Conservation (phyloP, 2,329 filamentous ascomycete species). For the Phyllosticta citrichinensis region DNA sequence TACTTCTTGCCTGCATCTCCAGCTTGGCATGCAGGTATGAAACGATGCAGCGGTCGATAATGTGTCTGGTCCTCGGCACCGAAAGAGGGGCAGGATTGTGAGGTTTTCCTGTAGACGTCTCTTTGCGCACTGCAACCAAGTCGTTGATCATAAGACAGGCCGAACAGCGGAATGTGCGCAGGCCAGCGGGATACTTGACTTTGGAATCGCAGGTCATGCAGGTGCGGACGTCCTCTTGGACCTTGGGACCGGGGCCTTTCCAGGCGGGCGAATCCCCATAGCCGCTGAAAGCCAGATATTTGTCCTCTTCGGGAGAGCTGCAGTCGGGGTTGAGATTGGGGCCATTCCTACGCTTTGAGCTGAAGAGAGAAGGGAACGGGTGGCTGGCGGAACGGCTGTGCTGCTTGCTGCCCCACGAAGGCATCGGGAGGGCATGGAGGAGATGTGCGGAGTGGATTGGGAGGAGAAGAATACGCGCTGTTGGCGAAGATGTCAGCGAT, state of each 20-base stretch:
- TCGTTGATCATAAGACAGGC: constrained; percentile 82
- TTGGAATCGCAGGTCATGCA: constrained; percentile 81
- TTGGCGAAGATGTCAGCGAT: constrained; percentile 3
- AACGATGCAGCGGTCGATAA: constrained; percentile 47
- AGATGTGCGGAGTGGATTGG: background rate
- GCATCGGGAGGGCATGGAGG: constrained; percentile 10
- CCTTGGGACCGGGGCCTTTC: constrained; percentile 29
- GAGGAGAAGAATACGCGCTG: constrained; percentile 8
- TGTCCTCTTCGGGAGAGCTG: background rate
- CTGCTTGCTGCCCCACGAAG: constrained; percentile 9
- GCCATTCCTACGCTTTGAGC: constrained; percentile 36
- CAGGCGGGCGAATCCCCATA: background rate
- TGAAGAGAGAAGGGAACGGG: constrained; percentile 65
- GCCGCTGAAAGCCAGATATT: background rate
- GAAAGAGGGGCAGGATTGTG: constrained; percentile 39
- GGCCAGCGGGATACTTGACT: constrained; percentile 66
- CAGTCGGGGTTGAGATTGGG: constrained; percentile 25
- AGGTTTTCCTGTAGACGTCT: constrained; percentile 7
- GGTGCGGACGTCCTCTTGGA: constrained; percentile 51
- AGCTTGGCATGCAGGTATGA: constrained; percentile 32
- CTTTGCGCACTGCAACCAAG: constrained; percentile 40
- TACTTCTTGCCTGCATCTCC: constrained; percentile 2
- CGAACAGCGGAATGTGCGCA: constrained; percentile 70
- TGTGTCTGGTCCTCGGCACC: constrained; percentile 46
- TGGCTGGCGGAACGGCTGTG: constrained; percentile 61